phyloP scores from a whole-genome alignment of 306 rosid species.

The Rosa rugosa region DNA sequence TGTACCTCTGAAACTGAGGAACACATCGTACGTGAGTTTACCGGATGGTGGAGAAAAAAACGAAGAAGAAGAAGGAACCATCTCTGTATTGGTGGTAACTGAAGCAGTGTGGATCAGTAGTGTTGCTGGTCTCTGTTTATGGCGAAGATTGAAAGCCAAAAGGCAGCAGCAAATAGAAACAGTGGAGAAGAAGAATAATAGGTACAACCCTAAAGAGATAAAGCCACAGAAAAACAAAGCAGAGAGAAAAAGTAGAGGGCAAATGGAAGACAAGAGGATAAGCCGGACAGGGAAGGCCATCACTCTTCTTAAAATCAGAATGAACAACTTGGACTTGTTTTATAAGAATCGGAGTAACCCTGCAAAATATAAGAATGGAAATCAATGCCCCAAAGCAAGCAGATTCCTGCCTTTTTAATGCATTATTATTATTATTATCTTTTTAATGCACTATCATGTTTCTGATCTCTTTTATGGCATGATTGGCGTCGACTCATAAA shows the following conservation, averaged over 20 bases:
- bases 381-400: no score
- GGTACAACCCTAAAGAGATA: neutral
- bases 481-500: no score
- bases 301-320: neutral
- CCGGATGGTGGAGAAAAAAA: neutral
- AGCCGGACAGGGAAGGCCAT: neutral
- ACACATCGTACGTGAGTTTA: neutral
- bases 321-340: no score
- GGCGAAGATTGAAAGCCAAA: neutral
- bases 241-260: neutral
- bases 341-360: no score
- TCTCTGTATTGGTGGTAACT: neutral
- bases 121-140: neutral
- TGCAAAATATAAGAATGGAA: no score
- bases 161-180: neutral
- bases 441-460: no score
- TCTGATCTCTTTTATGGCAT: no score
- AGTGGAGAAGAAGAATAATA: neutral
- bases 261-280: neutral
- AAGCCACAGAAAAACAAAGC: neutral
- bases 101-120: neutral
- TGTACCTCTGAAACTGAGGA: neutral
- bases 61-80: neutral
- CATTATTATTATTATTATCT: no score
- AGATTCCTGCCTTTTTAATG: no score